These are phyloP conservation scores for Pyricularia sp. DNA, from an alignment of 2,329 filamentous ascomycete genomes.

Conservation along the genomic window DNA sequence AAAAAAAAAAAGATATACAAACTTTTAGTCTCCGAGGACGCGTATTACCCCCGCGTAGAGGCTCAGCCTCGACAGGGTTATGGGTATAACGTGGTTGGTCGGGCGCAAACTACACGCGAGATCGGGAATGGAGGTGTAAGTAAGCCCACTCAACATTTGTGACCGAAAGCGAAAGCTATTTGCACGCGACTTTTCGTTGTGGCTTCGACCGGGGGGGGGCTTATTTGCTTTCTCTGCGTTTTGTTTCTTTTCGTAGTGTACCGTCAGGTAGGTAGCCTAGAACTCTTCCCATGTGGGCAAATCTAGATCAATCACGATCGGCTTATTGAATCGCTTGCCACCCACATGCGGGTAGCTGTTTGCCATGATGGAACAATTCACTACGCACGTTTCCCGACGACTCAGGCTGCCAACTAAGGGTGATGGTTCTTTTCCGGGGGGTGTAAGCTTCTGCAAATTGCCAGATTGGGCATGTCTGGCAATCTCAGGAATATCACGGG, in stretches of 20 bases:
- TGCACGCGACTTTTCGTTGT: not conserved
- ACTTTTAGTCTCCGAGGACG: not conserved
- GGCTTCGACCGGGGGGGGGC: not conserved
- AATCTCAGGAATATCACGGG: constrained; percentile 10
- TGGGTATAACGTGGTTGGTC: not conserved
- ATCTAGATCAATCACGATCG: constrained; percentile 73
- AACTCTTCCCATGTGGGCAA: constrained; percentile 41
- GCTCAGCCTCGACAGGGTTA: not conserved
- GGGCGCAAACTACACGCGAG: not conserved
- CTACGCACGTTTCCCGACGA: constrained; percentile 57
- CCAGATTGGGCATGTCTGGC: constrained; percentile 27
- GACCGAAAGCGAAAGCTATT: not conserved
- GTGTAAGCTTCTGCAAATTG: constrained; percentile 21
- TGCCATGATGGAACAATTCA: constrained; percentile 68
- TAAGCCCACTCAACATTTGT: not conserved
- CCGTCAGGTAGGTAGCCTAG: not conserved
- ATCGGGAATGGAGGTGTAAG: not conserved
- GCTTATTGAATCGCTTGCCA: constrained; percentile 58
- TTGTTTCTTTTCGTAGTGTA: not conserved
- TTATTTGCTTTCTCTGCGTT: not conserved
- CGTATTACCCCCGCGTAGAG: not conserved
- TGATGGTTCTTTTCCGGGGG: constrained; percentile 22
- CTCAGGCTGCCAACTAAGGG: constrained; percentile 28
- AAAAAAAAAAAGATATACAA: not conserved
- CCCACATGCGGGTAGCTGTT: constrained; percentile 49